Evolutionary conservation across 1,284 basidiomycete species (phyloP).

Genomic region (Boletus semigastroideus): DNA sequence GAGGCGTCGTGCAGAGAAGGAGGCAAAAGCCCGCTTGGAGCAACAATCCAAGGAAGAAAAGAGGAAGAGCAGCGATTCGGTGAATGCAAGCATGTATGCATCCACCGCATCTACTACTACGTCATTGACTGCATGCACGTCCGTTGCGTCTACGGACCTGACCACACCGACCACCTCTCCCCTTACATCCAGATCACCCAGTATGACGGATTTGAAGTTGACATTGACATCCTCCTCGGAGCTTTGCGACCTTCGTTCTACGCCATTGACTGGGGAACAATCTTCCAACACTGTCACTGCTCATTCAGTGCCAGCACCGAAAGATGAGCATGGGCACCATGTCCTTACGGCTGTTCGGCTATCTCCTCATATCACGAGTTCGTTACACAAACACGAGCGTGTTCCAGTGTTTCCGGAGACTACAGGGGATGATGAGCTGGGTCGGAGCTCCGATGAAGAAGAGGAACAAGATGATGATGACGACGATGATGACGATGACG

Average conservation of each 20-base stretch:
- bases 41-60: slow-evolving; percentile 34
- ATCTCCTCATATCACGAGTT: slow-evolving; percentile 14
- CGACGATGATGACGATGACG: slow-evolving; percentile 40
- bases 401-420: slow-evolving; percentile 15
- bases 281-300: background rate
- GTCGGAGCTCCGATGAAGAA: slow-evolving; percentile 16
- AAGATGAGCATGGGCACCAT: slow-evolving; percentile 24
- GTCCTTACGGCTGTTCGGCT: slow-evolving; percentile 25
- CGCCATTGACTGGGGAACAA: background rate
- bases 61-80: slow-evolving; percentile 25
- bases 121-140: slow-evolving; percentile 27
- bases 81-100: slow-evolving; percentile 22
- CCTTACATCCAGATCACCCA: slow-evolving; percentile 26
- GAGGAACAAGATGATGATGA: slow-evolving; percentile 33
- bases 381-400: slow-evolving; percentile 11
- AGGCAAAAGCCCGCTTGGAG: slow-evolving; percentile 39
- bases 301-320: slow-evolving; percentile 1
- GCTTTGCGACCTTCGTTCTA: background rate
- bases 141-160: slow-evolving; percentile 15
- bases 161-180: slow-evolving; percentile 26
- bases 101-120: slow-evolving; percentile 28
- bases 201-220: slow-evolving; percentile 20
- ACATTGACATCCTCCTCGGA: slow-evolving; percentile 5
- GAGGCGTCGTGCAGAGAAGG: slow-evolving; percentile 52
- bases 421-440: background rate